These are phyloP conservation scores for Zychaea mexicana DNA, from an alignment of 371 early-diverging fungal genomes.

Conservation along the genomic window DNA sequence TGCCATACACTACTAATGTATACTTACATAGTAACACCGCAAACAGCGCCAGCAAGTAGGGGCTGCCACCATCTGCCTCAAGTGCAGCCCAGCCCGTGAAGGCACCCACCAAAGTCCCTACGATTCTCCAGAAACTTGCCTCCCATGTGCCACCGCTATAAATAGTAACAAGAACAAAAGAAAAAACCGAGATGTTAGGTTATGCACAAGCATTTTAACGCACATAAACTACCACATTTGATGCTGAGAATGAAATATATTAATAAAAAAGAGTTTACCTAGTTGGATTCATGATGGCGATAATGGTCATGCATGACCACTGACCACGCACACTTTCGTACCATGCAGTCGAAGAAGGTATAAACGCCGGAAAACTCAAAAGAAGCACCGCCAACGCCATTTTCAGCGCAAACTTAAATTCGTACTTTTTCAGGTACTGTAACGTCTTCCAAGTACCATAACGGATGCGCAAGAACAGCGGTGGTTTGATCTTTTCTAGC, in stretches of 20 bases:
- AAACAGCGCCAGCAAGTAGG: conserved; percentile 56
- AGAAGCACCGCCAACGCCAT: conserved; percentile 54
- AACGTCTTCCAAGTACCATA: conserved; percentile 48
- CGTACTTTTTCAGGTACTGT: conserved; percentile 49
- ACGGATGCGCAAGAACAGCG: conserved; percentile 35
- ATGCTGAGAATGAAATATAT: no score
- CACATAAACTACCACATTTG: no score
- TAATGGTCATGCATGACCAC: conserved; percentile 61
- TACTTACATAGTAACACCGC: conserved; percentile 54
- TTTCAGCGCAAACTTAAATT: conserved; percentile 62
- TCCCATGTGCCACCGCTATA: conserved; percentile 55
- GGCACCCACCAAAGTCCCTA: conserved; percentile 57
- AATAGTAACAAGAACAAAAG: no score
- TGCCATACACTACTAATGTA: no score
- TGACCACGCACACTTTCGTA: conserved; percentile 54
- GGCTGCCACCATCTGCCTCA: conserved; percentile 46
- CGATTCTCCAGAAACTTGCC: conserved; percentile 57
- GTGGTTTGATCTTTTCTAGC: conserved; percentile 27
- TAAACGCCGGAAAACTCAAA: conserved; percentile 51
- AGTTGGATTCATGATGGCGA: conserved; percentile 65
- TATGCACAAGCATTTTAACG: no score
- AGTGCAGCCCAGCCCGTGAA: conserved; percentile 54
- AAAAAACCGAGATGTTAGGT: not conserved
- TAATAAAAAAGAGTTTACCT: conserved; percentile 27
- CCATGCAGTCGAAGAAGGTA: conserved; percentile 41